Evolutionary conservation across 495 filamentous ascomycete species (phyloP), one percentile per base, ranked within the genome.

Genomic region (Aspergillus coremiiformis): DNA sequence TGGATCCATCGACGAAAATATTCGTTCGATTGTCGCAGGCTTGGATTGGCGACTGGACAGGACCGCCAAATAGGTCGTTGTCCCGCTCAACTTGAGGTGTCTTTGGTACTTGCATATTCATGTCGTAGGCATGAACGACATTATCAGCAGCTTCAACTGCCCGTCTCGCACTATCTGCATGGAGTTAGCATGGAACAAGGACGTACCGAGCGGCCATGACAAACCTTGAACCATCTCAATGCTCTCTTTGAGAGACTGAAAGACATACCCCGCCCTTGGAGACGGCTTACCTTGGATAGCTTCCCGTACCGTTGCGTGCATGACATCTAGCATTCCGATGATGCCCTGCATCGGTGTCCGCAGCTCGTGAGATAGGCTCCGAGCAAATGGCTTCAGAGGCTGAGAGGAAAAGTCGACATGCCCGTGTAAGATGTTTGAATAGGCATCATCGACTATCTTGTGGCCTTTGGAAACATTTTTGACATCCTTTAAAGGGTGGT

Each of bases 321-420:
- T 90, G 42, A 91, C 83, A 70, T 91, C 87, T 24, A 91, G 69
- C 86, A 90, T 90, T 5, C 87, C 87, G 5, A 91, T 85, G 30
- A 91, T 84, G 15, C 87, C 87, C 64, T 91, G 87, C 87, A 91
- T 91, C 1, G 87, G 87, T 9, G 87, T 91, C 50, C 87, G 76
- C 15, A 91, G 68, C 64, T 91, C 87, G 56, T 91, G 87, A 0
- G 87, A 91, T 48, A 91, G 65, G 59, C 83, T 89, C 53, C 84
- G 78, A 21, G 87, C 87, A 64, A 87, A 91, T 3, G 87, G 85
- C 63, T 87, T 87, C 20, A 91, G 69, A 3, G 84, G 86, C 47
- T 87, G 85, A 5, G 79, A 69, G 5, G 75, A 72, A 47, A 69
- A 73, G 47, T 68, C 59, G 3, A 55, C 48, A 22, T 57, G 45